Percentiles rank a stretch among this genome's conserved stretches.
Evolutionary conservation across 352 stramenopile species (phyloP).

Genomic region (Hyaloperonospora arabidopsidis): DNA sequence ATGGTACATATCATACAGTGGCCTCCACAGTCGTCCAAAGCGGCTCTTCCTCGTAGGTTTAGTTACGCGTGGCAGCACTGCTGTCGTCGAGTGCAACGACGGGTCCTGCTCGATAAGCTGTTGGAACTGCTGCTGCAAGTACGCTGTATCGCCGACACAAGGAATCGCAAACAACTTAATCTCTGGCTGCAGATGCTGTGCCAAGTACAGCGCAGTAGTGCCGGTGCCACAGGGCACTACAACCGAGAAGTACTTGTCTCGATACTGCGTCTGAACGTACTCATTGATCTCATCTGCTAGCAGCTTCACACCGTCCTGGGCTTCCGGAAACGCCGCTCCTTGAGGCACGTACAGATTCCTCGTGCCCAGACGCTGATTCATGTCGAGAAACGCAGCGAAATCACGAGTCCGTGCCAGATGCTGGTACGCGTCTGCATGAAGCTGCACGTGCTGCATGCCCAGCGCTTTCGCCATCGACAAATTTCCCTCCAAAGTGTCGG

Average conservation of each 20-base stretch:
- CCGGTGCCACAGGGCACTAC: conserved; percentile 70
- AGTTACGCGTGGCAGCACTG: conserved; percentile 36
- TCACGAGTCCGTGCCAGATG: conserved; percentile 39
- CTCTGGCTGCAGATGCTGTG: conserved; percentile 44
- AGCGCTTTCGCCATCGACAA: conserved; percentile 33
- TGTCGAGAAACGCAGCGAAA: conserved; percentile 19
- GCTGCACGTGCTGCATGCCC: conserved; percentile 61
- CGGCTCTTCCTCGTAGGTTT: conserved; percentile 40
- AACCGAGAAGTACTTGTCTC: conserved; percentile 38
- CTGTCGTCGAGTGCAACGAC: conserved; percentile 2
- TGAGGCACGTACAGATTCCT: conserved; percentile 53
- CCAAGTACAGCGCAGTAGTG: conserved; percentile 73
- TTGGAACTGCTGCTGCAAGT: conserved; percentile 49
- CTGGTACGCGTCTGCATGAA: conserved; percentile 38
- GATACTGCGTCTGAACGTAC: conserved; percentile 29
- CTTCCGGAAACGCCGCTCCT: conserved; percentile 57
- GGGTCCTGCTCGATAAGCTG: conserved; percentile 32
- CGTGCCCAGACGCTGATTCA: conserved; percentile 5
- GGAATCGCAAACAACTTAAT: conserved; percentile 55
- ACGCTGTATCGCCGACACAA: conserved; percentile 58
- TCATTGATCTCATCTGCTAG: conserved; percentile 68
- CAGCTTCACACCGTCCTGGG: conserved; percentile 44
- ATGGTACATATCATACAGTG: conserved; percentile 49
- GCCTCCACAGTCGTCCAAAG: conserved; percentile 60
- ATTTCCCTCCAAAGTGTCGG: conserved; percentile 29